Percentiles rank a stretch among this genome's conserved stretches.
phyloP scores from a whole-genome alignment of 148 eudicot genomes.

The Rhododendron mucronatum region DNA sequence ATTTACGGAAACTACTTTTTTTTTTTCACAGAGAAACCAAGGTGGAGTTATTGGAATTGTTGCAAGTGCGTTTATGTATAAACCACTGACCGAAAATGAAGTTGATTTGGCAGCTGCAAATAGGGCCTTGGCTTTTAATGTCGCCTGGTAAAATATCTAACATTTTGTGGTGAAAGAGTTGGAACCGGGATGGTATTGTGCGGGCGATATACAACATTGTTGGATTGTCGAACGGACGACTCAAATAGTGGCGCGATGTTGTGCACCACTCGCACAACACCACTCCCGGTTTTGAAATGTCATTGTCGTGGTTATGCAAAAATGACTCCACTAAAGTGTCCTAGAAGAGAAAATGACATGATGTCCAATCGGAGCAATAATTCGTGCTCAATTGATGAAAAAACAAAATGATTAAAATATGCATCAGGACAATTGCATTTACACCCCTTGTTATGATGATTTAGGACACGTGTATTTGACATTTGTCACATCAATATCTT shows the following conservation, averaged over 20 bases:
- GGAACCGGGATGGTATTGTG: no score
- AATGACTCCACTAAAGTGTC: background rate
- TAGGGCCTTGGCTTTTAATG: constrained; percentile 44
- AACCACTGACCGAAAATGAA: constrained; percentile 39
- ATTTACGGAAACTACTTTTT: background rate
- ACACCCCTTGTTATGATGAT: background rate
- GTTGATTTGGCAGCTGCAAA: constrained; percentile 45
- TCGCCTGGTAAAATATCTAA: constrained; percentile 41
- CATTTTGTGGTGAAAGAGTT: background rate
- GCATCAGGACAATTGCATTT: background rate
- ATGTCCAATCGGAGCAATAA: background rate
- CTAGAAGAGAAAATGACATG: background rate
- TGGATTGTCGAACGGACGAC: no score
- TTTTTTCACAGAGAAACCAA: constrained; percentile 38
- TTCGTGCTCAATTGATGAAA: background rate
- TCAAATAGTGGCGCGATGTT: no score
- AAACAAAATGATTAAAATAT: no score
- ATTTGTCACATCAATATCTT: background rate
- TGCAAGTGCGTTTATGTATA: constrained; percentile 32
- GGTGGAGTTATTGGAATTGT: constrained; percentile 54
- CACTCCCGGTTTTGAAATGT: no score
- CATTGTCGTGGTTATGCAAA: background rate
- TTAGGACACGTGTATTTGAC: background rate
- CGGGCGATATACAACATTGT: no score
- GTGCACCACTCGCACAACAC: no score